phyloP scores from a whole-genome alignment of 169 alveolate species.

The Miamiensis avidus region DNA sequence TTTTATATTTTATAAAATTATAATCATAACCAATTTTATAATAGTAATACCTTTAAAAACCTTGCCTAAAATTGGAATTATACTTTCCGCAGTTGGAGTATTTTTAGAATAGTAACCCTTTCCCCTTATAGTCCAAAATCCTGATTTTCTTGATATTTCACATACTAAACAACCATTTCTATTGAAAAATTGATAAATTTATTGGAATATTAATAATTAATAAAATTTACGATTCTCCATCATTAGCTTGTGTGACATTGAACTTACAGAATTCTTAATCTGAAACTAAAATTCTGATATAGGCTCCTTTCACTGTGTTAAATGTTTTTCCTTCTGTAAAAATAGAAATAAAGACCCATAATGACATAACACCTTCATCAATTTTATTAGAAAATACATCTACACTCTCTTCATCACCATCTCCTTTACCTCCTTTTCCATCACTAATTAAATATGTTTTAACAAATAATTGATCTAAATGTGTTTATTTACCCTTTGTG shows the following conservation, averaged over 20 bases:
- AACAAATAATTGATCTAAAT: too few species aligned
- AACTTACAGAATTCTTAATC: neutral
- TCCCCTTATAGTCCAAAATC: neutral
- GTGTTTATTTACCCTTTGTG: neutral
- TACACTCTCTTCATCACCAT: neutral
- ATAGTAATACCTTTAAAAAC: neutral
- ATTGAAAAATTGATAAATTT: too few species aligned
- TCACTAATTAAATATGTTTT: neutral
- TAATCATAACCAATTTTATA: too few species aligned
- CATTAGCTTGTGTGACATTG: neutral
- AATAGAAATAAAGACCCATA: neutral
- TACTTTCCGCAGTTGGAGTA: neutral
- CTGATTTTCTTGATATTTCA: neutral
- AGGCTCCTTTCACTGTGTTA: neutral
- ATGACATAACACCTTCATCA: neutral
- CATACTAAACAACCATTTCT: neutral
- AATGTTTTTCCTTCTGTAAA: neutral
- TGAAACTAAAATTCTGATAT: neutral
- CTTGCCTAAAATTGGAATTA: neutral
- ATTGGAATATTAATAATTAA: too few species aligned
- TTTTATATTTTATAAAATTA: too few species aligned
- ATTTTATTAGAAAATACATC: neutral
- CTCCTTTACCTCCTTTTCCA: neutral
- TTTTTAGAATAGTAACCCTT: neutral
- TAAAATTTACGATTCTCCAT: neutral